Base-by-base conservation (phyloP, 108 stramenopile species). In the Nitzschia sp. region DNA sequence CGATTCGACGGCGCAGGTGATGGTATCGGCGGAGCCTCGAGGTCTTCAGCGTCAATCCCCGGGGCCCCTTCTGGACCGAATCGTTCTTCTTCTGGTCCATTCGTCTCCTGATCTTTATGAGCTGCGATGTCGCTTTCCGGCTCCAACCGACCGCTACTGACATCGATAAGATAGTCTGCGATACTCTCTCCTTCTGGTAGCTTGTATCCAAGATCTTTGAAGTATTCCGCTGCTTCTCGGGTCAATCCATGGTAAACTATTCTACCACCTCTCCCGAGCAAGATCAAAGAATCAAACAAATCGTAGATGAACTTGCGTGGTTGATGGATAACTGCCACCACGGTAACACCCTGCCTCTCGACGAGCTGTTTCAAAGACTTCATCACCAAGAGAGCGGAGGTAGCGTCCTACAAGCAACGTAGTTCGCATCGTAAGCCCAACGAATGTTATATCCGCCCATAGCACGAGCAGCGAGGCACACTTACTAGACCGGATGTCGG, bases 241-340 rank as follows among this genome's bases (percentile, higher is more conserved):
- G 66, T 64, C 2, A 73, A 64, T 30, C 85, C 85, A 42, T 75
- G 69, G 55, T 79, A 86, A 21, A 82, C 81, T 58, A 76, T 76
- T 24, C 66, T n/a, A 1, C 85, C 85, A 17, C 85, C 85, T 1
- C 69, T 68, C 27, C 73, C 79, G 8, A 95, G 84, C 17, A 95
- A 73, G 9, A 91, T 80, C 47, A 95, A 55, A 8, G 59, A 58
- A 64, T 95, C 91, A 65, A 93, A 95, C 73, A 82, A 66, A 35
- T 86, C 78, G 63, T 81, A 95, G 64, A 93, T 88, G 45, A 72
- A 79, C 27, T 82, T 78, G 25, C 86, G 72, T 24, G 94, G 94
- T 3, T 30, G 92, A 55, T 95, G 94, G 59, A 95, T 93, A 6
- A 90, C 90, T 55, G 60, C 54, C 0, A 73, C 67, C 15, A 90